Evolutionary conservation across 139 green algal genomes (phyloP), one percentile per base, ranked within the genome.

Genomic region (Closterium sp.): DNA sequence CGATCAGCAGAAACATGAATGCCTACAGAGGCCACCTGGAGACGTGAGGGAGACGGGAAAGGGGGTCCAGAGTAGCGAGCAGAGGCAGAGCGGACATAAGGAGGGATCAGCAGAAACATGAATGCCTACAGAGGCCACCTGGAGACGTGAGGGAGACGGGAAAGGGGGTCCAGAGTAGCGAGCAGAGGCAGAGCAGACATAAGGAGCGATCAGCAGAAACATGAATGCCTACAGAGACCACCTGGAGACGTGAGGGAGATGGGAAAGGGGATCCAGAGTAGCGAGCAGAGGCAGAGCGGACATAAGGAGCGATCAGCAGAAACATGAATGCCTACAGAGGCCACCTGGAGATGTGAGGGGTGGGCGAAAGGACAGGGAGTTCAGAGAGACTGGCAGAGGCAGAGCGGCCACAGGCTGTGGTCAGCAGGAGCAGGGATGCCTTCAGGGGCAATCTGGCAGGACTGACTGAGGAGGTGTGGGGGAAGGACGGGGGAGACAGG

Each of bases 151-250:
- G 97, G 4, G 95, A 95, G 23, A 95, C 92, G 5, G 96, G 34
- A 89, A 97, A 89, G 9, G 97, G 94, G 21, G 97, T 96, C 90
- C 98, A 99, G 36, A 92, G 96, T 33, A 97, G 94, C 12, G 36
- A 90, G 30, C 89, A 30, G 86, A 91, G 94, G 92, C 97, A 99
- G 35, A 99, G 87, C 9, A 97, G 95, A 94, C 97, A 99, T 30
- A 93, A 55, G 33, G 87, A 31, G 0, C 93, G 90, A 90, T 98
- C 81, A 33, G 83, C 83, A 86, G 83, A 9, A 1, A 86, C 1
- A 21, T 3, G 30, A 28, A 34, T 32, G 83, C 30, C 83, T 86
- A 23, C 83, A 86, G 30, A 12, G 83, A 23, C 83, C 21, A 66
- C 93, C 85, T 92, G 90, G 0, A 96, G 98, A 99, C 66, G 97